A percentile compares a stretch with the other conserved stretches of the same genome.
phyloP scores from a whole-genome alignment of 805 yeast species.

The Lipomyces mesembrius region DNA sequence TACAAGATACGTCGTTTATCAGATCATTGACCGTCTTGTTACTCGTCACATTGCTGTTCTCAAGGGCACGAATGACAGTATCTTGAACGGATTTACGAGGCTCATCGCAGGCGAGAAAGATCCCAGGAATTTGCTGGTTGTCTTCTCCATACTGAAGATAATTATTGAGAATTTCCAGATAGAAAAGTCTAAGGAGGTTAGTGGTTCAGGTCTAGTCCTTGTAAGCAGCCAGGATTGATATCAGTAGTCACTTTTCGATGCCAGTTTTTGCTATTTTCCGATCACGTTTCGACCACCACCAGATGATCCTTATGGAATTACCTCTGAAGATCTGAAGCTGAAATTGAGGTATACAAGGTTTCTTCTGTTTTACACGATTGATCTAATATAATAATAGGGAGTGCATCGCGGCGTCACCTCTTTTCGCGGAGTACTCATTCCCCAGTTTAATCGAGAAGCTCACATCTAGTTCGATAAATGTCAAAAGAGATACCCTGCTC shows the following conservation, averaged over 20 bases:
- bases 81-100: conserved; percentile 63
- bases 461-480: conserved; percentile 71
- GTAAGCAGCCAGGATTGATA: not conserved
- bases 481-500: conserved; percentile 69
- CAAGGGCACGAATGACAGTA: conserved; percentile 48
- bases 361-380: not conserved
- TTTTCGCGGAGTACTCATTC: conserved; percentile 72
- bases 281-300: conserved; percentile 89
- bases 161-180: conserved; percentile 53
- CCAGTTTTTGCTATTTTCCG: conserved; percentile 93
- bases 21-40: conserved; percentile 47
- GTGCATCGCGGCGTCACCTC: conserved; percentile 64
- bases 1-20: conserved; percentile 61
- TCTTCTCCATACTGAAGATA: conserved; percentile 60
- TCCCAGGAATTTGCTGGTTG: conserved; percentile 79
- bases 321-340: conserved; percentile 70
- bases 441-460: conserved; percentile 80
- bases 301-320: conserved; percentile 78
- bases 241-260: conserved; percentile 72
- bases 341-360: conserved; percentile 48
- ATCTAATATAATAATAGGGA: conserved; percentile 45
- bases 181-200: conserved; percentile 43
- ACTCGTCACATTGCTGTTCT: conserved; percentile 22
- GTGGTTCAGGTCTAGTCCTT: not conserved
- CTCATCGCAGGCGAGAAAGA: conserved; percentile 90